These are phyloP conservation scores for Lactifluus rugatus DNA, from an alignment of 768 basidiomycete genomes.

Conservation along the genomic window DNA sequence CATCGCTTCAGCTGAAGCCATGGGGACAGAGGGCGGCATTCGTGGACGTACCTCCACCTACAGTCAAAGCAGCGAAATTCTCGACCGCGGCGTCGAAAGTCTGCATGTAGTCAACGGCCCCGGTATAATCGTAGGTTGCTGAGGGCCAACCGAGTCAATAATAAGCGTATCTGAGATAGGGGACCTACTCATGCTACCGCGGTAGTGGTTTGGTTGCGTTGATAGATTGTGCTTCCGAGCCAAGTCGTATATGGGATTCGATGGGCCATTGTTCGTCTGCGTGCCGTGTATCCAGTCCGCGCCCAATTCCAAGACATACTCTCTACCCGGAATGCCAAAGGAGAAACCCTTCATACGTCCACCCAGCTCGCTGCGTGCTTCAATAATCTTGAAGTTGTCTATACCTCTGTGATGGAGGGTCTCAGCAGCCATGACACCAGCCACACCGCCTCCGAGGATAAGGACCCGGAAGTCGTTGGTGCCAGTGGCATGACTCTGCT, in stretches of 20 bases:
- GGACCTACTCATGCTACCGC: slow-evolving; percentile 33
- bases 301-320: slow-evolving; percentile 42
- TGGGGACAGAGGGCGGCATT: not conserved
- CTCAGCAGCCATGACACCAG: slow-evolving; percentile 57
- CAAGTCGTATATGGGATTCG: slow-evolving; percentile 52
- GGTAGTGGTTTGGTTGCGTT: slow-evolving; percentile 37
- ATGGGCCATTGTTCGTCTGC: slow-evolving; percentile 37
- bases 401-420: slow-evolving; percentile 46
- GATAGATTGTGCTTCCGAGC: slow-evolving; percentile 45
- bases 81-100: slow-evolving; percentile 34
- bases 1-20: not conserved
- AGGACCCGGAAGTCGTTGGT: slow-evolving; percentile 33
- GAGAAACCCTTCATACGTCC: slow-evolving; percentile 44
- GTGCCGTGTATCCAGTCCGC: slow-evolving; percentile 54
- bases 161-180: not conserved
- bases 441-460: slow-evolving; percentile 56
- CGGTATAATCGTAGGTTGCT: slow-evolving; percentile 49
- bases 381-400: slow-evolving; percentile 50
- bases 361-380: slow-evolving; percentile 49
- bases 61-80: slow-evolving; percentile 33
- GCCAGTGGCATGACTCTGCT: slow-evolving; percentile 7
- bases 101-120: slow-evolving; percentile 38
- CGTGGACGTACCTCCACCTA: slow-evolving; percentile 34
- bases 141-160: not conserved
- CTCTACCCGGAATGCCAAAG: slow-evolving; percentile 33